phyloP scores from a whole-genome alignment of 2,329 filamentous ascomycete genomes.

The Hymenoscyphus salicellus region DNA sequence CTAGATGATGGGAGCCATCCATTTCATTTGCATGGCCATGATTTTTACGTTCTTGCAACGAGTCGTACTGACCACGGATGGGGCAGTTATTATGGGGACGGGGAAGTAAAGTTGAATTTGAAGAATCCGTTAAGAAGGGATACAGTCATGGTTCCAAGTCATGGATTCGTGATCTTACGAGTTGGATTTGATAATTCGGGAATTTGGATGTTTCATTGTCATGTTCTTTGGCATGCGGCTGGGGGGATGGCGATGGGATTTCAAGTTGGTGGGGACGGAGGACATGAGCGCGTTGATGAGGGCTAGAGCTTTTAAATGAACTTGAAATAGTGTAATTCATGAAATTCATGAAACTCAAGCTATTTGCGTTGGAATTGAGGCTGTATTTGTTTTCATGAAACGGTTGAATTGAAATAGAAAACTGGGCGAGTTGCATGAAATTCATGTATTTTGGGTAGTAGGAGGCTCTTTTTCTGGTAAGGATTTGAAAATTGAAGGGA shows the following conservation, averaged over 20 bases:
- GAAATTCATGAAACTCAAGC: too few relatives aligned
- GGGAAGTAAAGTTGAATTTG: constrained; percentile 23
- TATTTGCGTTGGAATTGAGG: too few relatives aligned
- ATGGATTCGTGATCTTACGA: constrained; percentile 44
- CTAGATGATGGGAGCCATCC: constrained; percentile 45
- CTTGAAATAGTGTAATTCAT: too few relatives aligned
- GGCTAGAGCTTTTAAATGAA: too few relatives aligned
- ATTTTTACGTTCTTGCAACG: constrained; percentile 44
- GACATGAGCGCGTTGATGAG: constrained; percentile 5
- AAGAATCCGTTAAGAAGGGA: constrained; percentile 50
- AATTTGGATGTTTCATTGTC: constrained; percentile 50
- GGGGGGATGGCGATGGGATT: constrained; percentile 43
- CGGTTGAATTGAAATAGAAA: too few relatives aligned
- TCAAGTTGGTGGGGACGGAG: constrained; percentile 7
- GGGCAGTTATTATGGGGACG: constrained; percentile 20
- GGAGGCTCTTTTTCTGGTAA: too few relatives aligned
- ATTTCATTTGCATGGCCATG: constrained; percentile 54
- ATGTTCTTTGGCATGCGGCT: constrained; percentile 41
- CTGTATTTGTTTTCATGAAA: too few relatives aligned
- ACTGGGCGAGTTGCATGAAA: too few relatives aligned
- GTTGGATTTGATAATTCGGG: constrained; percentile 49
- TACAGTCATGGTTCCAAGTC: constrained; percentile 39
- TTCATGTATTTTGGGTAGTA: too few relatives aligned
- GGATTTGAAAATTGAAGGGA: too few relatives aligned
- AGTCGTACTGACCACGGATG: constrained; percentile 21